These are phyloP conservation scores for Exophiala viscosa DNA, from an alignment of 2,329 filamentous ascomycete species.

Conservation along the genomic window DNA sequence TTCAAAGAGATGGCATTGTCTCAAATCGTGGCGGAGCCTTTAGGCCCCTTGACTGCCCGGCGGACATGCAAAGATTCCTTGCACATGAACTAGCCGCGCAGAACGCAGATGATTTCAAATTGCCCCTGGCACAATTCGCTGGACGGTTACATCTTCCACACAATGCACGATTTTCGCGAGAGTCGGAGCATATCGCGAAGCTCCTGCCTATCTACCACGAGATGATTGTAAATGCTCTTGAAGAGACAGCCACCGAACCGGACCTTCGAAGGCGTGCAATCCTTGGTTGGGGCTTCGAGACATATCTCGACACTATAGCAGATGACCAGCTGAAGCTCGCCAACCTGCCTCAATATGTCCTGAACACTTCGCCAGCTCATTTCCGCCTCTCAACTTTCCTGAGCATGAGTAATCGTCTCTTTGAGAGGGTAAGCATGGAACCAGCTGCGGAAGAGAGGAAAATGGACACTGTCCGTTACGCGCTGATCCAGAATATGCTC, in stretches of 20 bases:
- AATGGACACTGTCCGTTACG: constrained; percentile 49
- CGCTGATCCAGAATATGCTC: constrained; percentile 69
- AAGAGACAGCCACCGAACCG: constrained; percentile 1
- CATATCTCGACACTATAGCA: constrained; percentile 12
- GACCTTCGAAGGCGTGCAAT: constrained; percentile 13
- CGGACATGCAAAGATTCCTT: constrained; percentile 8
- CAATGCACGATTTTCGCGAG: constrained; percentile 4
- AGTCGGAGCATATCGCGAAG: background rate
- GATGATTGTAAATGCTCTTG: constrained; percentile 4
- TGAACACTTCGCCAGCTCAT: constrained; percentile 3
- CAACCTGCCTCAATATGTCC: background rate
- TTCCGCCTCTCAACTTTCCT: constrained; percentile 61
- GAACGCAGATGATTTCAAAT: background rate
- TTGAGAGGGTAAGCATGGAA: constrained; percentile 34
- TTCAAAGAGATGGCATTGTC: constrained; percentile 6
- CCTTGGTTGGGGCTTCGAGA: constrained; percentile 20
- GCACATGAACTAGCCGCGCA: background rate
- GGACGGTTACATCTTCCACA: constrained; percentile 12
- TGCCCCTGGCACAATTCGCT: constrained; percentile 8
- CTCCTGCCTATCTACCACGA: constrained; percentile 3
- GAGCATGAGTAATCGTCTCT: constrained; percentile 44
- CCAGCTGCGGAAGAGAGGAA: constrained; percentile 56
- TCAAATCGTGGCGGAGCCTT: background rate
- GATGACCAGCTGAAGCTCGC: background rate
- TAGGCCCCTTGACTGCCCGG: constrained; percentile 7